Evolutionary conservation across 768 basidiomycete genomes (phyloP), one percentile per base, ranked within the genome.

Genomic region (Lanmaoa pseudosensibilis): DNA sequence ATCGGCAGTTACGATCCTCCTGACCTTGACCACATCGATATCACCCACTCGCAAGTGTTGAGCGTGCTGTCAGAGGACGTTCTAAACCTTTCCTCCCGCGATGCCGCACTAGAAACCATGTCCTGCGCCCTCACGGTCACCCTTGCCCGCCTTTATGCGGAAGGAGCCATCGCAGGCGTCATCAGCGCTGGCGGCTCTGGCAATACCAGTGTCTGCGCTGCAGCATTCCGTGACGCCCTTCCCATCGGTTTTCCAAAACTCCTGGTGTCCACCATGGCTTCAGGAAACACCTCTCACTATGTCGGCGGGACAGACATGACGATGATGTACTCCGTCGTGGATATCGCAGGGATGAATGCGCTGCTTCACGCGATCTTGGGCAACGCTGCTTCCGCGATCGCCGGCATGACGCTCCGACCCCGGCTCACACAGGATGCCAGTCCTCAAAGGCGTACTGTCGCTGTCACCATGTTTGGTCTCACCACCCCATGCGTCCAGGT

Each of bases 311-410:
- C 68, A 2, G 70, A 71, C 56, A 60, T 64, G 51, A 65, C 66
- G 21, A 69, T 73, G 69, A 69, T 71, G 71, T 58, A 64, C 56
- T 73, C 63, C 18, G 64, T 73, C 39, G 70, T 59, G 27, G 71
- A 72, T 15, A 43, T 72, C 4, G 57, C 71, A 12, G 59, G 69
- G 33, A 67, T 67, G 62, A 72, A 74, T 21, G n/a, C 44, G 10
- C 32, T 71, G 10, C 60, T 69, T 23, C 58, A 58, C 46, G 48
- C 47, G 16, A 37, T 68, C 12, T 45, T 73, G 7, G 60, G 39
- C 30, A 73, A 72, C 8, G 72, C 65, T 4, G 69, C 70, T 13
- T 45, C 54, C 25, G 70, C 72, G 21, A 66, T 72, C 23, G 61
- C 55, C 4, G 59, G 68, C 15, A 72, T 73, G 70, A 39, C 62